phyloP scores from a whole-genome alignment of 129 eudicot species.

The Glebionis coronaria region DNA sequence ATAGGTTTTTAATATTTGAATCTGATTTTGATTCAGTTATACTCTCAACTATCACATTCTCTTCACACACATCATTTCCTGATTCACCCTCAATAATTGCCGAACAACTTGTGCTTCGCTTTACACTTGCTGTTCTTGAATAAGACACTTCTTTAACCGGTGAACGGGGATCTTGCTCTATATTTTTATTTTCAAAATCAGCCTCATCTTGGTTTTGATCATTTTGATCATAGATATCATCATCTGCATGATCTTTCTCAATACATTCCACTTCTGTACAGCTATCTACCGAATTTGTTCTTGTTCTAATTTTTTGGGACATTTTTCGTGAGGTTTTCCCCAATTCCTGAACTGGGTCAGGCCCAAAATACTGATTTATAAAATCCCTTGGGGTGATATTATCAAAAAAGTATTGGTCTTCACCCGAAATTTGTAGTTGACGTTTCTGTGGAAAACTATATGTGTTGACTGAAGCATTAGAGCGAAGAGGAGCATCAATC shows the following conservation, averaged over 20 bases:
- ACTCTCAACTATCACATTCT: constrained; percentile 28
- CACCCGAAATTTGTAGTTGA: constrained; percentile 34
- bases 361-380: constrained; percentile 58
- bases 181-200: not conserved
- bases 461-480: constrained; percentile 31
- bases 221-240: constrained; percentile 14
- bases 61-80: constrained; percentile 25
- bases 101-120: constrained; percentile 49
- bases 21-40: constrained; percentile 28
- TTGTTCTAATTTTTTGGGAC: constrained; percentile 29
- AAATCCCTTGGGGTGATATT: constrained; percentile 53
- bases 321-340: constrained; percentile 39
- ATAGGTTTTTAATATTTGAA: constrained; percentile 17
- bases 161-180: constrained; percentile 31
- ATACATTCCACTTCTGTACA: constrained; percentile 59
- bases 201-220: constrained; percentile 22
- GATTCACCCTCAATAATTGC: constrained; percentile 28
- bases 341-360: constrained; percentile 58
- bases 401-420: constrained; percentile 59
- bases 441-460: constrained; percentile 28
- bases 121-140: constrained; percentile 21
- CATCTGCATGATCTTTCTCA: constrained; percentile 33
- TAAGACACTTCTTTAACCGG: constrained; percentile 16
- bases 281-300: constrained; percentile 41
- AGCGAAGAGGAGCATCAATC: constrained; percentile 34